Base-by-base conservation (phyloP, 768 basidiomycete genomes). In the Pulveroboletus sp. region DNA sequence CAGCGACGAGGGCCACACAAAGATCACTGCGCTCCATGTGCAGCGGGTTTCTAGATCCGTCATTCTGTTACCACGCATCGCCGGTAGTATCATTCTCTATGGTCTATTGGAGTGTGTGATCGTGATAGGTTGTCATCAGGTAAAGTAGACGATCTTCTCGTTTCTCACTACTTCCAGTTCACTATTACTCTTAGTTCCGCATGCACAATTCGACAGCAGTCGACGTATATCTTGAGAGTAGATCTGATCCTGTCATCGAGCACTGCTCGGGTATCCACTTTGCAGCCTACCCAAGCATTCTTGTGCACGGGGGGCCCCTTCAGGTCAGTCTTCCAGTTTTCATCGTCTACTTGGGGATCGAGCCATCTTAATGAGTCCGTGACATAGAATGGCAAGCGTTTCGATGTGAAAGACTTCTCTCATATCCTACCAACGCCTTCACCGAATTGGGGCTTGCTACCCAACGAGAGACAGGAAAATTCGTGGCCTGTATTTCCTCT, bases 71-170 rank as follows among this genome's bases (percentile, higher is more conserved):
- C 87, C 89, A 0, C 57, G 60, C 10, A 71, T 90, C 18, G 61
- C 76, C 7, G 89, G 91, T 1, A 93, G 90, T 58, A 79, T 85
- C 8, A 70, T 94, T 46, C 65, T 93, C 1, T 80, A 89, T 56
- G 76, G 84, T 52, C 56, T 92, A 28, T 66, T 69, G 17, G 65
- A 74, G 15, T 91, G 86, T 56, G 68, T 82, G 5, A 63, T 94
- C n/a, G 79, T 80, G 10, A 69, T 88, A 5, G 84, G 81, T 2
- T 87, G 86, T 57, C 92, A 90, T 61, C 93, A 95, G 78, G 93
- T 91, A 59, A 35, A 9, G 15, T 21, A 7, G 39, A 54, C 10
- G 26, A 11, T 37, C 31, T 6, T 30, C 24, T 39, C 5, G 30
- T 9, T 27, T 17, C 10, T 15, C 33, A 12, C 40, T 10, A 10